Evolutionary conservation across 2,329 filamentous ascomycete genomes (phyloP).

Genomic region (Geosmithia morbida): DNA sequence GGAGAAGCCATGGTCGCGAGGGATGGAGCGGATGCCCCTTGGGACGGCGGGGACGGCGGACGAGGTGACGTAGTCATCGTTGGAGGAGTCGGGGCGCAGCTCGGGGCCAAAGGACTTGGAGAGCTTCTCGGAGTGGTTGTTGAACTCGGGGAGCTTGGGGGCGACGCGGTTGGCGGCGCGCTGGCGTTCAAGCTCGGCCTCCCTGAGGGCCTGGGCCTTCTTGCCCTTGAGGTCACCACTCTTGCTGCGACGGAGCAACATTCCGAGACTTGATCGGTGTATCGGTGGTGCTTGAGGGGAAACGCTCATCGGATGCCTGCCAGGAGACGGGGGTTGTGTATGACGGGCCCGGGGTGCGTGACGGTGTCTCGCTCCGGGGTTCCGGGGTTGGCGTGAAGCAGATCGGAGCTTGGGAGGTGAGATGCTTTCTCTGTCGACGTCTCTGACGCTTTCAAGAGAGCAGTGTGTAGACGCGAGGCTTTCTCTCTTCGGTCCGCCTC

Average conservation of each 20-base stretch:
- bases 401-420: not conserved
- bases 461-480: not conserved
- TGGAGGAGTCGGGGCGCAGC: slow-evolving; percentile 44
- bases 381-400: not conserved
- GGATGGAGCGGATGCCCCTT: slow-evolving; percentile 15
- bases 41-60: not conserved
- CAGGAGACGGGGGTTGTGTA: not conserved
- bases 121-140: slow-evolving; percentile 29
- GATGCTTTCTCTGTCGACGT: not conserved
- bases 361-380: not conserved
- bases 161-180: slow-evolving; percentile 30
- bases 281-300: slow-evolving; percentile 6
- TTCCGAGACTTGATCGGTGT: slow-evolving; percentile 32
- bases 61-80: slow-evolving; percentile 1
- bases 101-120: slow-evolving; percentile 35
- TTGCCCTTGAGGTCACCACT: slow-evolving; percentile 50
- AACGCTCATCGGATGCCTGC: not conserved
- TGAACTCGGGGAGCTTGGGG: slow-evolving; percentile 37
- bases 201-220: slow-evolving; percentile 40
- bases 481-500: not conserved
- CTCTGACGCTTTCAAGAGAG: not conserved
- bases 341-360: too few relatives aligned
- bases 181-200: slow-evolving; percentile 36
- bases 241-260: slow-evolving; percentile 54
- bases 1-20: slow-evolving; percentile 21